Percentiles rank a stretch among this genome's conserved stretches.
Evolutionary conservation across 345 rosid genomes (phyloP).

Genomic region (Erodium maritimum): DNA sequence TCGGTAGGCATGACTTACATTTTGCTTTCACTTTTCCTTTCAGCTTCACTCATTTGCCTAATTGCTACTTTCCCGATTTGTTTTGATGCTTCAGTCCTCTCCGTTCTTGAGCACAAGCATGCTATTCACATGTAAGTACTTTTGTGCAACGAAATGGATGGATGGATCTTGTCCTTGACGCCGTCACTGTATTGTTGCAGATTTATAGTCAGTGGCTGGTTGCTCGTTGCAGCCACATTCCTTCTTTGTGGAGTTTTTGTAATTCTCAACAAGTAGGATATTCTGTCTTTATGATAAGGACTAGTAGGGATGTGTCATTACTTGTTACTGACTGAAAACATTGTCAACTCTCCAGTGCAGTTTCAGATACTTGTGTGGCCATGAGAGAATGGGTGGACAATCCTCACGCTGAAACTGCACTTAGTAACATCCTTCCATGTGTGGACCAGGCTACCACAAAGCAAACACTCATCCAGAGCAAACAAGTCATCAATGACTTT

Average conservation of each 20-base stretch:
- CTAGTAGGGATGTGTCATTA: too few species aligned
- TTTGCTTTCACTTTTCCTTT: too few species aligned
- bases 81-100: slow-evolving; percentile 46
- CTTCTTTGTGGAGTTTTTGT: slow-evolving; percentile 74
- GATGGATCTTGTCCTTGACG: slow-evolving; percentile 1
- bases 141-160: not conserved
- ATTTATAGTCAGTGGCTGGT: slow-evolving; percentile 82
- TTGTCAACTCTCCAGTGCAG: slow-evolving; percentile 35
- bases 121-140: slow-evolving; percentile 63
- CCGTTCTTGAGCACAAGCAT: slow-evolving; percentile 58
- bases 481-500: slow-evolving; percentile 69
- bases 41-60: not conserved
- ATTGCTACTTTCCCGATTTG: not conserved
- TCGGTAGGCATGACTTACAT: slow-evolving; percentile 35
- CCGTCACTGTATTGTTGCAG: slow-evolving; percentile 23
- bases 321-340: not conserved
- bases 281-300: not conserved
- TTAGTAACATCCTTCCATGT: slow-evolving; percentile 83
- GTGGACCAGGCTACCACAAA: slow-evolving; percentile 80
- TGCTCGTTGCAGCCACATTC: slow-evolving; percentile 74
- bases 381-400: slow-evolving; percentile 91
- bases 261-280: slow-evolving; percentile 65
- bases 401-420: slow-evolving; percentile 84
- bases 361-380: slow-evolving; percentile 78
- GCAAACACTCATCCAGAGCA: slow-evolving; percentile 75